A percentile compares a stretch with the other conserved stretches of the same genome.
These are phyloP conservation scores for Ochromonas danica DNA, from an alignment of 108 stramenopile genomes.

Conservation along the genomic window DNA sequence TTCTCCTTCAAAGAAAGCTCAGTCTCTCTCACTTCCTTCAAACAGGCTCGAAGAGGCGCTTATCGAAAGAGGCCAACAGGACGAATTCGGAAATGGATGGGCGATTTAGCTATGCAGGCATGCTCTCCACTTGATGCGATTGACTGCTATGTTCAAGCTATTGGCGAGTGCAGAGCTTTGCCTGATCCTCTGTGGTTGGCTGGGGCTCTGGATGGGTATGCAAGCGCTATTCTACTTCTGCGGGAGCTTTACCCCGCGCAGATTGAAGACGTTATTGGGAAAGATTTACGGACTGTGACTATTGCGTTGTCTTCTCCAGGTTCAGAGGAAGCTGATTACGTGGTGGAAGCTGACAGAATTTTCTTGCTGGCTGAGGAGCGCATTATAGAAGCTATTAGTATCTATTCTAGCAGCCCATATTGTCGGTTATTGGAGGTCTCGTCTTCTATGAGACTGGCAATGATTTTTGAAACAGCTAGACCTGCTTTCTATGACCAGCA, in stretches of 20 bases:
- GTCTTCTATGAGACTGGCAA: slow-evolving; percentile 6
- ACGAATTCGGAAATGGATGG: slow-evolving; percentile 35
- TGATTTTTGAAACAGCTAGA: background rate
- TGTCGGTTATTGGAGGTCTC: background rate
- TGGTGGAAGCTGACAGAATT: background rate
- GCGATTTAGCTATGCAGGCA: slow-evolving; percentile 24
- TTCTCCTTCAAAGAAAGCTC: background rate
- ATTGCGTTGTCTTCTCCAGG: background rate
- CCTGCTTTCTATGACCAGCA: background rate
- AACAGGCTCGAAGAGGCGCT: background rate
- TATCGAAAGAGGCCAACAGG: slow-evolving; percentile 11
- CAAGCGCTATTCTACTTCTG: slow-evolving; percentile 6
- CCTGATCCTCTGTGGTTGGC: slow-evolving; percentile 25
- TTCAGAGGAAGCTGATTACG: no score
- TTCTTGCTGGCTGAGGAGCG: slow-evolving; percentile 30
- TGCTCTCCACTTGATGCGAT: slow-evolving; percentile 26
- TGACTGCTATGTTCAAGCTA: slow-evolving; percentile 17
- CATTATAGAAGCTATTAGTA: background rate
- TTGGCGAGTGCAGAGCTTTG: slow-evolving; percentile 9
- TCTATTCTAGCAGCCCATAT: background rate
- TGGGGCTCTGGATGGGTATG: slow-evolving; percentile 27
- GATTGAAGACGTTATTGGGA: slow-evolving; percentile 19
- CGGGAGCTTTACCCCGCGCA: background rate
- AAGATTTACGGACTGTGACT: background rate
- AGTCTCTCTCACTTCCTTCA: no score